phyloP scores from a whole-genome alignment of 2,329 filamentous ascomycete genomes.

The Coleophoma eucalyptorum region DNA sequence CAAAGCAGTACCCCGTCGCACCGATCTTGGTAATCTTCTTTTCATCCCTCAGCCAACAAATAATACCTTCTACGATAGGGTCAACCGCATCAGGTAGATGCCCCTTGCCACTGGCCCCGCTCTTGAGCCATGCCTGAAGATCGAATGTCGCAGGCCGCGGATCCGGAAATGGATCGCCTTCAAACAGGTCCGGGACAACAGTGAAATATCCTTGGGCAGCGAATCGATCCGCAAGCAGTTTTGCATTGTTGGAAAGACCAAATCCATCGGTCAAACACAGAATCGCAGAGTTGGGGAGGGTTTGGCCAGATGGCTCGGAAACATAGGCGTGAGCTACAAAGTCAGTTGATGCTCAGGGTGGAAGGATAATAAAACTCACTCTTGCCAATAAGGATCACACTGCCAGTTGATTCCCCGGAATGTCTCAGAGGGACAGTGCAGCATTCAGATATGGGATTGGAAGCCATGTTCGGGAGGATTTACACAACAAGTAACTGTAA shows the following conservation, averaged over 20 bases:
- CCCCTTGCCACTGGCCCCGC: neutral
- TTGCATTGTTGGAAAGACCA: conserved; percentile 36
- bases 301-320: neutral
- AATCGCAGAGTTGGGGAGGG: neutral
- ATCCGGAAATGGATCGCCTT: conserved; percentile 54
- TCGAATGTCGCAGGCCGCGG: conserved; percentile 34
- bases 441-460: neutral
- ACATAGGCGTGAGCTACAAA: neutral
- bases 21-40: conserved; percentile 45
- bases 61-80: conserved; percentile 36
- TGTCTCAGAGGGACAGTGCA: neutral
- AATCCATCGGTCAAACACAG: neutral
- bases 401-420: neutral
- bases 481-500: too few species aligned
- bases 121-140: neutral
- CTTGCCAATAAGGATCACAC: neutral
- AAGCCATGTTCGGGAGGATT: neutral
- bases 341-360: neutral
- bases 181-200: conserved; percentile 65
- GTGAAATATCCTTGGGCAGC: conserved; percentile 54
- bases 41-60: conserved; percentile 52
- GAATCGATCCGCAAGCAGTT: conserved; percentile 68
- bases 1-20: conserved; percentile 68
- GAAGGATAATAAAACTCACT: neutral
- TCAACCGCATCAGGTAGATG: neutral